Evolutionary conservation across 495 filamentous ascomycete genomes (phyloP).

Genomic region (Hypomontagnella monticulosa): DNA sequence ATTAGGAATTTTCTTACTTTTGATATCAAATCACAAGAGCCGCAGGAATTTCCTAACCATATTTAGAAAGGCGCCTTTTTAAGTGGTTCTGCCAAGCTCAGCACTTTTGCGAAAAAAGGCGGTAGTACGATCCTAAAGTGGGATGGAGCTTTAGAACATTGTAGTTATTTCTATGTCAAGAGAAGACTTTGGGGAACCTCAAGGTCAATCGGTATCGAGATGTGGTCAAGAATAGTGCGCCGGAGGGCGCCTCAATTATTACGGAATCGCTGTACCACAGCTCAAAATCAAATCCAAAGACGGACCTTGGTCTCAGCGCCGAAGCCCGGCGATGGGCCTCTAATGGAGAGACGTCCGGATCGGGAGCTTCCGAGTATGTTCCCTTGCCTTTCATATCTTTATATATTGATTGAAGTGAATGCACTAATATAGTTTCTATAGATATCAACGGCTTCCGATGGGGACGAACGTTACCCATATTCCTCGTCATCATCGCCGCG

Average conservation of each 20-base stretch:
- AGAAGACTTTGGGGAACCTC: conserved; percentile 23
- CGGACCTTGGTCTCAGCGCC: conserved; percentile 56
- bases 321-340: conserved; percentile 68
- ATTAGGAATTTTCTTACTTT: too few relatives aligned
- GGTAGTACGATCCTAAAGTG: conserved; percentile 22
- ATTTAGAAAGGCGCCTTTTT: too few relatives aligned
- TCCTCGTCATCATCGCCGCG: conserved; percentile 66
- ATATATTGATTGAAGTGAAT: too few relatives aligned
- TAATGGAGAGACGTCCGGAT: conserved; percentile 83
- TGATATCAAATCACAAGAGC: too few relatives aligned
- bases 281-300: conserved; percentile 40
- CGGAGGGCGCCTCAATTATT: conserved; percentile 41
- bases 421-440: too few relatives aligned
- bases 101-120: conserved; percentile 13
- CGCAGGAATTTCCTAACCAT: too few relatives aligned
- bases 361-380: conserved; percentile 75
- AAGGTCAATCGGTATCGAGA: conserved; percentile 28
- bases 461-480: conserved; percentile 62
- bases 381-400: background rate
- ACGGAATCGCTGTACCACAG: conserved; percentile 23
- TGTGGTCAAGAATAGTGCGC: conserved; percentile 53
- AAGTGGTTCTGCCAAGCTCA: too few relatives aligned
- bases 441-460: conserved; percentile 54
- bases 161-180: conserved; percentile 3
- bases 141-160: conserved; percentile 23